Base-by-base conservation (phyloP, 805 yeast genomes). In the Yarrowia sp. region DNA sequence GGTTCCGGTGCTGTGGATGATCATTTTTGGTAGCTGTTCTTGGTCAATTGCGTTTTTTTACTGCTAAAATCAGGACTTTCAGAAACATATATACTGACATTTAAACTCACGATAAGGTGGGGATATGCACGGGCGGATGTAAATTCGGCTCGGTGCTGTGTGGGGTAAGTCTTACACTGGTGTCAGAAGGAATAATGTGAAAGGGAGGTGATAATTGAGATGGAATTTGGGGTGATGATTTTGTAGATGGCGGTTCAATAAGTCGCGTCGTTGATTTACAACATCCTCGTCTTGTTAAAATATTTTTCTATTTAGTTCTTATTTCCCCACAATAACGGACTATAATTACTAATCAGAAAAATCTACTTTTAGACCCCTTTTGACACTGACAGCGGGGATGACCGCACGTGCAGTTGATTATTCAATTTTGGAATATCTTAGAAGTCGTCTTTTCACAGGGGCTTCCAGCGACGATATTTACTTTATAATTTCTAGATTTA, bases 21-120 rank as follows among this genome's bases (percentile, higher is more conserved):
- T 49, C 56, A 49, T 49, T 21, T 17, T 16, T 16, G 19, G 21
- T 11, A 3, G 30, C 4, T 11, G 8, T 21, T 11, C 7, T 11
- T 9, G 26, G 8, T 26, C 30, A 26, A 26, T 26, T 26, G 30
- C 4, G 8, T 8, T 26, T n/a, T 26, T 26, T 26, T 8, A 26
- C 8, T 26, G 30, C n/a, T 26, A 26, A 5, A 26, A 5, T 8
- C 30, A 26, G 4, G 30, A 26, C 30, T 26, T 26, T 26, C n/a
- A 26, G 30, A 26, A 26, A 26, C 30, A 26, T 14, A 40, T 46
- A 46, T 30, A 48, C n/a, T n/a, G n/a, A n/a, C n/a, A n/a, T n/a
- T n/a, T 48, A 48, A 48, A 30, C 36, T 48, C 36, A 12, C 52
- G 52, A 48, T 48, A 48, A 48, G 24, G 52, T 48, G 52, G 52